Conservation (phyloP, 495 filamentous ascomycete species). For the Trichocladium uniseriatum region DNA sequence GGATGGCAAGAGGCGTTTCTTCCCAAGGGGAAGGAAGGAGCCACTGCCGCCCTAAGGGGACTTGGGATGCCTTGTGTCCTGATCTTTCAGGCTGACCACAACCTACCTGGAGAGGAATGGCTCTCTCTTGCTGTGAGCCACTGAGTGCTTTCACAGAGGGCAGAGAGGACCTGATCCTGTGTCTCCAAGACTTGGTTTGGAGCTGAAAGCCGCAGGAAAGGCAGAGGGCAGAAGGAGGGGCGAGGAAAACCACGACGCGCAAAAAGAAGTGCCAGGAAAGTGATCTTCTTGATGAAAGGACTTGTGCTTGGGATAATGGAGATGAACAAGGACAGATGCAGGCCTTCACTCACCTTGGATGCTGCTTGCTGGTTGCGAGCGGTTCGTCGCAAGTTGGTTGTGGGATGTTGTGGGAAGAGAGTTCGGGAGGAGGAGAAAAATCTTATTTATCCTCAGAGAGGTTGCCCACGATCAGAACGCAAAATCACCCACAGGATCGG, state of each 20-base stretch:
- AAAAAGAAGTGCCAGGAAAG: not conserved
- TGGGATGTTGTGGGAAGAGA: not conserved
- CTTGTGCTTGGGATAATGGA: not conserved
- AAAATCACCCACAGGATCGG: no score
- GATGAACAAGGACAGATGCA: not conserved
- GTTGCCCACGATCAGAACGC: no score
- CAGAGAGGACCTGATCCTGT: no score
- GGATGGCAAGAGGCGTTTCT: not conserved
- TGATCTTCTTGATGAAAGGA: not conserved
- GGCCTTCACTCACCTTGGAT: not conserved
- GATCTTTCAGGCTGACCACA: not conserved
- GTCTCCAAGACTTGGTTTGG: no score
- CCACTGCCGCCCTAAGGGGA: not conserved
- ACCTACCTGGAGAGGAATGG: not conserved
- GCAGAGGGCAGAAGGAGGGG: not conserved
- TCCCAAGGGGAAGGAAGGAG: not conserved
- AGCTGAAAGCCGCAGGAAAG: not conserved
- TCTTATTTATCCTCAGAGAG: no score
- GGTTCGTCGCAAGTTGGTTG: not conserved
- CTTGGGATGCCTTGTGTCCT: constrained; percentile 3
- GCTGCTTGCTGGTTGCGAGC: not conserved
- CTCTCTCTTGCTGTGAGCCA: not conserved
- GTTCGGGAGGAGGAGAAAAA: not conserved
- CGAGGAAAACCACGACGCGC: no score
- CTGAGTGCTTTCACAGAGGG: no score